A percentile compares a stretch with the other conserved stretches of the same genome.
Conservation (phyloP, 345 rosid species). For the Balakata baccata region DNA sequence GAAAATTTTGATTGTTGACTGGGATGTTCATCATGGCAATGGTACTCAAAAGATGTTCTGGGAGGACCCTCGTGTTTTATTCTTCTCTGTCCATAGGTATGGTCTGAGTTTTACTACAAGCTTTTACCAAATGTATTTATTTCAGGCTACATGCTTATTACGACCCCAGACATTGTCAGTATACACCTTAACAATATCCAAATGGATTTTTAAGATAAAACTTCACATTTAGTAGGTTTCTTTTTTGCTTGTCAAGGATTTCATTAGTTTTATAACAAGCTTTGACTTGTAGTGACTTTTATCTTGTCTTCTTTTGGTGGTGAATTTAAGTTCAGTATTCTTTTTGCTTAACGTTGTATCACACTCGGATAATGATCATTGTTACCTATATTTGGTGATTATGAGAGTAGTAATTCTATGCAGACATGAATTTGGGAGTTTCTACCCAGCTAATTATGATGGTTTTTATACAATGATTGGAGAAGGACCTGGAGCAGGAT, state of each 20-base stretch:
- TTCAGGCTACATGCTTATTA: not conserved
- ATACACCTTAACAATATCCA: not conserved
- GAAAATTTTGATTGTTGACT: constrained; percentile 83
- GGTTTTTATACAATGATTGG: constrained; percentile 84
- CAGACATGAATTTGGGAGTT: constrained; percentile 84
- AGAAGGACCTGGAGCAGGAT: constrained; percentile 84
- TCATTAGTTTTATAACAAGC: not conserved
- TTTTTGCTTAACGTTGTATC: constrained; percentile 2
- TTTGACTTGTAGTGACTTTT: not conserved
- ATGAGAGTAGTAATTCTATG: constrained; percentile 17
- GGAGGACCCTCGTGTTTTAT: constrained; percentile 82
- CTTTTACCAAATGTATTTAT: not conserved
- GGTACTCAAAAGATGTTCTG: constrained; percentile 91
- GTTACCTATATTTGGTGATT: constrained; percentile 7
- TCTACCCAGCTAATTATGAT: constrained; percentile 76
- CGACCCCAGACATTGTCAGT: not conserved
- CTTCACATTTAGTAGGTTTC: not conserved
- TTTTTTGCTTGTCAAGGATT: constrained; percentile 3
- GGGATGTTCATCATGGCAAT: constrained; percentile 99
- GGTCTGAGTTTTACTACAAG: constrained; percentile 1
- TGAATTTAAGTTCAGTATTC: not conserved
- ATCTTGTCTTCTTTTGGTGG: not conserved
- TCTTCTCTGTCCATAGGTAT: constrained; percentile 98
- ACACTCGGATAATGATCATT: not conserved
- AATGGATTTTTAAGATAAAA: not conserved